Conservation (phyloP, 1,139 yeast species). For the Hansenula lynferdii region DNA sequence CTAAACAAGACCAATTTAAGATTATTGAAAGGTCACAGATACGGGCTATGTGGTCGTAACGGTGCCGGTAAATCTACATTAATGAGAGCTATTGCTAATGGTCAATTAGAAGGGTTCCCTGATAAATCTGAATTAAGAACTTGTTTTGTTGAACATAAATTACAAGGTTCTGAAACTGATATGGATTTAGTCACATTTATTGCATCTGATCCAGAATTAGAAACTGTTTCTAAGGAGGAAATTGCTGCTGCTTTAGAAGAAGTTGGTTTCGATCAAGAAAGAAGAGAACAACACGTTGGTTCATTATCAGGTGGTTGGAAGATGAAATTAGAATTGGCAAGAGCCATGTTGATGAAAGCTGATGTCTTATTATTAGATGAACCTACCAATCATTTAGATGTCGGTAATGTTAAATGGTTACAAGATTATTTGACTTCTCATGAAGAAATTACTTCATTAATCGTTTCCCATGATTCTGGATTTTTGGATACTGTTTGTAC, state of each 20-base stretch:
- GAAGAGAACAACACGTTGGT: conserved; percentile 87
- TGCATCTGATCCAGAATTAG: conserved; percentile 84
- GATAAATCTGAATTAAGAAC: conserved; percentile 82
- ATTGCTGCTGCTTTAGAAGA: conserved; percentile 70
- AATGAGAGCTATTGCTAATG: conserved; percentile 96
- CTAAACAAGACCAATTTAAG: conserved; percentile 87
- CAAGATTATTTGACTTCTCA: conserved; percentile 79
- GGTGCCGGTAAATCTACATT: conserved; percentile 99
- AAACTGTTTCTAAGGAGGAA: conserved; percentile 55
- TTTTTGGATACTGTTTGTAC: conserved; percentile 95
- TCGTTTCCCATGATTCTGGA: conserved; percentile 97
- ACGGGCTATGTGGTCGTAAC: conserved; percentile 97
- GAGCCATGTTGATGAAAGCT: conserved; percentile 98
- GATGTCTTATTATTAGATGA: conserved; percentile 93
- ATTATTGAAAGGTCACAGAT: conserved; percentile 90
- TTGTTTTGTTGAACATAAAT: conserved; percentile 94
- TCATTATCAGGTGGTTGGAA: conserved; percentile 99
- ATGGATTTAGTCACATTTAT: conserved; percentile 85
- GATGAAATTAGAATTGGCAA: conserved; percentile 96
- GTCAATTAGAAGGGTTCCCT: conserved; percentile 98
- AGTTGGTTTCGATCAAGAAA: conserved; percentile 90
- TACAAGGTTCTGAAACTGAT: conserved; percentile 94
- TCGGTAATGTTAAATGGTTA: conserved; percentile 88
- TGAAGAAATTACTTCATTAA: conserved; percentile 85
- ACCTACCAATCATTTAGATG: conserved; percentile 99